Evolutionary conservation across 495 filamentous ascomycete genomes (phyloP).

Genomic region (Aspergillus asperescens): DNA sequence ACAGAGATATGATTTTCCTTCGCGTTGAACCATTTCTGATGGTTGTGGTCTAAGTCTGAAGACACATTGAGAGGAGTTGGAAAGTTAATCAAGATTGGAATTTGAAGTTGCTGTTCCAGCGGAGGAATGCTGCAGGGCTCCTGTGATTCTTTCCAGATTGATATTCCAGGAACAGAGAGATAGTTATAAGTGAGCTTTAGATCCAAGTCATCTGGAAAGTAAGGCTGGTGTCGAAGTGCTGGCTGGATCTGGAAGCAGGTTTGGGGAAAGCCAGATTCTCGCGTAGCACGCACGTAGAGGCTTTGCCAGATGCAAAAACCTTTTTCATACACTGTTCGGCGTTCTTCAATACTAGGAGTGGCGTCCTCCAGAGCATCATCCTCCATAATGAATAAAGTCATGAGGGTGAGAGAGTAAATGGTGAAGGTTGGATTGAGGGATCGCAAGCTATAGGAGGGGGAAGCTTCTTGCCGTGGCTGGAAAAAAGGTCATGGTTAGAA

Average conservation of each 20-base stretch:
- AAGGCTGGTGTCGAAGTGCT: constrained; percentile 4
- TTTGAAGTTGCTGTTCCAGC: constrained; percentile 1
- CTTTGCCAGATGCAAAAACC: constrained; percentile 2
- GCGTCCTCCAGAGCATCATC: background rate
- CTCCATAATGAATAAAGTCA: background rate
- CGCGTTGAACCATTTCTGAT: background rate
- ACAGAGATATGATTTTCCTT: background rate
- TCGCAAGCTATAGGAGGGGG: too few relatives aligned
- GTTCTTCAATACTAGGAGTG: background rate
- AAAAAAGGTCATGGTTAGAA: too few relatives aligned
- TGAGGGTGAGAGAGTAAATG: background rate
- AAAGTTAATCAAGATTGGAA: background rate
- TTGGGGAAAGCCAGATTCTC: background rate
- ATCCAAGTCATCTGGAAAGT: constrained; percentile 3
- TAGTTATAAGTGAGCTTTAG: background rate
- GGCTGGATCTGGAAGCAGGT: constrained; percentile 2
- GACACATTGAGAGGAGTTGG: background rate
- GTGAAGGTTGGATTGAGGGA: too few relatives aligned
- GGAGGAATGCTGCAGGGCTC: background rate
- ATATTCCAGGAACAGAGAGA: constrained; percentile 1
- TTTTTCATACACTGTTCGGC: background rate
- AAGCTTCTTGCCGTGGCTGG: too few relatives aligned
- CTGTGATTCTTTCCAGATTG: background rate
- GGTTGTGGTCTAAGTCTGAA: constrained; percentile 1
- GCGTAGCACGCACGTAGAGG: background rate